Percentiles rank a stretch among this genome's conserved stretches.
Conservation (phyloP, 2,329 filamentous ascomycete genomes). For the Trichophyton verrucosum region DNA sequence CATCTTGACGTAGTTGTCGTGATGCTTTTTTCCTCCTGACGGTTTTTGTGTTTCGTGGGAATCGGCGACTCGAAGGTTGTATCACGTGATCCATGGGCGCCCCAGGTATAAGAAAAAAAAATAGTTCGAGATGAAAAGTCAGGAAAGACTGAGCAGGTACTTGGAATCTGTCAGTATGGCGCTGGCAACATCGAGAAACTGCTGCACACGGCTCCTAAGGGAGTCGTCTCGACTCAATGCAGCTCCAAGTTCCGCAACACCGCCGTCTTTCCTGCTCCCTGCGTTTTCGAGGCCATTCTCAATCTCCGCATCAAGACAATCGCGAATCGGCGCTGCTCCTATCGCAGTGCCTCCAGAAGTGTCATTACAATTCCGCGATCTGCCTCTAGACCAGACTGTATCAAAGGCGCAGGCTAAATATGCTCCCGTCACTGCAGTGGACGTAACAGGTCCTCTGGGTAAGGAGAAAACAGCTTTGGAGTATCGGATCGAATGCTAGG, state of each 20-base stretch:
- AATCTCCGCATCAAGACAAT: constrained; percentile 51
- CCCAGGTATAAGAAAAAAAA: not conserved
- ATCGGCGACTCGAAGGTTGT: not conserved
- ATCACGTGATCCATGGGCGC: not conserved
- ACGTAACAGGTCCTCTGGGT: constrained; percentile 73
- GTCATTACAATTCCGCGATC: constrained; percentile 54
- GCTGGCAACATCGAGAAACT: constrained; percentile 43
- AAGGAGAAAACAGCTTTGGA: constrained; percentile 17
- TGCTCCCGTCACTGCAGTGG: constrained; percentile 51
- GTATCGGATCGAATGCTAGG: not conserved
- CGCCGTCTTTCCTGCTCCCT: constrained; percentile 62
- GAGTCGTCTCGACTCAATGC: constrained; percentile 38
- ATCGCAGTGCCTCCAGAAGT: constrained; percentile 76
- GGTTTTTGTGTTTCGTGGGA: not conserved
- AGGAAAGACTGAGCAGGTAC: not conserved
- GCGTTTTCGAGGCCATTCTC: constrained; percentile 60
- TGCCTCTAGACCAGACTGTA: constrained; percentile 44
- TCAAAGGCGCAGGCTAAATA: constrained; percentile 50
- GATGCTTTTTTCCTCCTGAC: not conserved
- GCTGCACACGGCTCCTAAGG: constrained; percentile 44
- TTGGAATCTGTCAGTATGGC: not conserved
- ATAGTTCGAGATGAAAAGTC: not conserved
- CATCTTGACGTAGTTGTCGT: not conserved
- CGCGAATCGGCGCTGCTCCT: constrained; percentile 74
- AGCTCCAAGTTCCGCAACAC: constrained; percentile 11